A percentile compares a stretch with the other conserved stretches of the same genome.
phyloP scores from a whole-genome alignment of 2,329 filamentous ascomycete genomes.

The Fusarium sp. region DNA sequence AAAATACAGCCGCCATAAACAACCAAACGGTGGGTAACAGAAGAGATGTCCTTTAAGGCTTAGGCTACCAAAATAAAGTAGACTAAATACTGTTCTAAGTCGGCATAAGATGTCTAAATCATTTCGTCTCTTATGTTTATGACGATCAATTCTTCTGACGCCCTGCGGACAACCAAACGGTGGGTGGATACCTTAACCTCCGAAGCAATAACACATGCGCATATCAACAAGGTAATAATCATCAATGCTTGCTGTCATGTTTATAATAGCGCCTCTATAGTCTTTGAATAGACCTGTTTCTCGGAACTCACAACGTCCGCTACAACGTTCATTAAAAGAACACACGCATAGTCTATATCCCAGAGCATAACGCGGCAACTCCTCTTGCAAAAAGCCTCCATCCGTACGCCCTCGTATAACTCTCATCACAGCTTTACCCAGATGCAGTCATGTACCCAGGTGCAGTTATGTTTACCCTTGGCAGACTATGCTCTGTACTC shows the following conservation, averaged over 20 bases:
- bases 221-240: conserved; percentile 22
- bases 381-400: background rate
- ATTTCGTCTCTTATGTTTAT: too few relatives aligned
- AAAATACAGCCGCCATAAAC: conserved; percentile 27
- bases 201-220: conserved; percentile 5
- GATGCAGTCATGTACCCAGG: background rate
- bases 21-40: background rate
- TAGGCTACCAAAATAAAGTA: too few relatives aligned
- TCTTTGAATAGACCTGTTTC: background rate
- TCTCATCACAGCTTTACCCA: background rate
- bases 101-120: too few relatives aligned
- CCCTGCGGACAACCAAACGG: background rate
- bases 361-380: conserved; percentile 1
- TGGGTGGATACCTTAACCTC: conserved; percentile 9
- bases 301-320: background rate
- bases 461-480: background rate
- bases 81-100: too few relatives aligned
- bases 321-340: conserved; percentile 20
- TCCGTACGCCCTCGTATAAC: background rate
- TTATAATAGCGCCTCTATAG: conserved; percentile 1
- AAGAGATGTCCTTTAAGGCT: too few relatives aligned
- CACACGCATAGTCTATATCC: conserved; percentile 6
- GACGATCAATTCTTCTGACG: too few relatives aligned
- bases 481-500: conserved; percentile 67
- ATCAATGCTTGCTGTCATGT: conserved; percentile 8